phyloP scores from a whole-genome alignment of 164 flowering plant species.

The Liriodendron chinense region DNA sequence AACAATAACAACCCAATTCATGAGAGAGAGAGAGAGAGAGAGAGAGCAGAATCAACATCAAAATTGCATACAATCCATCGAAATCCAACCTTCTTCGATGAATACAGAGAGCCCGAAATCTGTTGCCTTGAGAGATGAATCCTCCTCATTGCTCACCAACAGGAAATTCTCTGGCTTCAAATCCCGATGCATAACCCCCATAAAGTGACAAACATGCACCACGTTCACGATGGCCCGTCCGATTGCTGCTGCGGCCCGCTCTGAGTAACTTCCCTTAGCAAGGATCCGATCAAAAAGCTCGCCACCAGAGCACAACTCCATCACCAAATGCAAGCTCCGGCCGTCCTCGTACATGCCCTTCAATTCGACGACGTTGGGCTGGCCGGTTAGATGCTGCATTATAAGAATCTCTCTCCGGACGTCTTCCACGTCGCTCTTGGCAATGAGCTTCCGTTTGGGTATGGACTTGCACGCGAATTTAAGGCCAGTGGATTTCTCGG shows the following conservation, averaged over 20 bases:
- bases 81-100: slow-evolving; percentile 66
- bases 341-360: slow-evolving; percentile 79
- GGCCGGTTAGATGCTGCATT: slow-evolving; percentile 71
- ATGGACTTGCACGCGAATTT: slow-evolving; percentile 84
- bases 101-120: slow-evolving; percentile 92
- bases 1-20: too few species aligned
- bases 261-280: slow-evolving; percentile 59
- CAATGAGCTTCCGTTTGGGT: slow-evolving; percentile 54
- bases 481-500: slow-evolving; percentile 49
- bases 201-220: slow-evolving; percentile 85
- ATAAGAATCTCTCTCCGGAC: slow-evolving; percentile 71
- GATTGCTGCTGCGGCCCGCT: slow-evolving; percentile 64
- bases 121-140: slow-evolving; percentile 64
- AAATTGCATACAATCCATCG: not conserved
- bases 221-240: slow-evolving; percentile 76
- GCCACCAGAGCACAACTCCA: slow-evolving; percentile 92
- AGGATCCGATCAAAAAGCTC: slow-evolving; percentile 84
- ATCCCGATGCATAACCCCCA: slow-evolving; percentile 95
- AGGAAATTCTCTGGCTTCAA: slow-evolving; percentile 95
- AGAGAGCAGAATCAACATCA: not conserved
- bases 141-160: slow-evolving; percentile 46
- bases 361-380: slow-evolving; percentile 83
- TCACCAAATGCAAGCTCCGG: slow-evolving; percentile 59
- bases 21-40: not conserved
- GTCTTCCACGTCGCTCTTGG: slow-evolving; percentile 51